Evolutionary conservation across 2,329 filamentous ascomycete genomes (phyloP).

Genomic region (Aureobasidium lini): DNA sequence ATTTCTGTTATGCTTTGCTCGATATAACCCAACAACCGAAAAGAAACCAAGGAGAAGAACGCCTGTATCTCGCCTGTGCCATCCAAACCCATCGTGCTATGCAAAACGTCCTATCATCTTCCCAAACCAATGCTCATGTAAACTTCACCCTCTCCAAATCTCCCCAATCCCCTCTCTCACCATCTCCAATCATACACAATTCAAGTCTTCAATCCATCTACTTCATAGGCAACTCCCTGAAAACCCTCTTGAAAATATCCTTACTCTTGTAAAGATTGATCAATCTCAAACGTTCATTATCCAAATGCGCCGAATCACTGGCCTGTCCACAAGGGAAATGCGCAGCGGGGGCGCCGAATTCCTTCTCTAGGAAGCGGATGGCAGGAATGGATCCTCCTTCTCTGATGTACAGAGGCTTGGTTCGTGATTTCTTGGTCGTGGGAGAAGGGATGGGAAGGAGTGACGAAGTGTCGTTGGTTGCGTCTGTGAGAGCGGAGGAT

Average conservation of each 20-base stretch:
- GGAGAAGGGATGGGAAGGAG: not conserved
- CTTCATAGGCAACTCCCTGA: slow-evolving; percentile 52
- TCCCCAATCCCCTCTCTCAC: too few species aligned
- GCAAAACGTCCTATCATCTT: too few species aligned
- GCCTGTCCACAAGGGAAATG: slow-evolving; percentile 92
- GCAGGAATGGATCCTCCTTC: slow-evolving; percentile 94
- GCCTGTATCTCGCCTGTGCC: too few species aligned
- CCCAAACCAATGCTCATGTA: too few species aligned
- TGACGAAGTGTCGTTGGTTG: not conserved
- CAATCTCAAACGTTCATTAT: slow-evolving; percentile 87
- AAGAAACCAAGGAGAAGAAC: too few species aligned
- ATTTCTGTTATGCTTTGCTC: too few species aligned
- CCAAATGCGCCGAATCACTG: slow-evolving; percentile 86
- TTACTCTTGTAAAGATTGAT: slow-evolving; percentile 84
- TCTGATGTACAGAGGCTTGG: slow-evolving; percentile 79
- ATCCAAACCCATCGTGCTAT: too few species aligned
- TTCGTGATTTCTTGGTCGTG: slow-evolving; percentile 11
- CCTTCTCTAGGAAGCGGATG: slow-evolving; percentile 89
- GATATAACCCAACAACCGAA: too few species aligned
- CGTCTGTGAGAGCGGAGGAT: not conserved
- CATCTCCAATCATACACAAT: too few species aligned
- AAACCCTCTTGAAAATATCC: slow-evolving; percentile 84
- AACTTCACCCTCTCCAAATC: too few species aligned
- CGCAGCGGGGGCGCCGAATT: slow-evolving; percentile 82
- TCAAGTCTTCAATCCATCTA: not conserved